Conservation (phyloP, 192 early-diverging fungal species). For the Entomortierella beljakovae region DNA sequence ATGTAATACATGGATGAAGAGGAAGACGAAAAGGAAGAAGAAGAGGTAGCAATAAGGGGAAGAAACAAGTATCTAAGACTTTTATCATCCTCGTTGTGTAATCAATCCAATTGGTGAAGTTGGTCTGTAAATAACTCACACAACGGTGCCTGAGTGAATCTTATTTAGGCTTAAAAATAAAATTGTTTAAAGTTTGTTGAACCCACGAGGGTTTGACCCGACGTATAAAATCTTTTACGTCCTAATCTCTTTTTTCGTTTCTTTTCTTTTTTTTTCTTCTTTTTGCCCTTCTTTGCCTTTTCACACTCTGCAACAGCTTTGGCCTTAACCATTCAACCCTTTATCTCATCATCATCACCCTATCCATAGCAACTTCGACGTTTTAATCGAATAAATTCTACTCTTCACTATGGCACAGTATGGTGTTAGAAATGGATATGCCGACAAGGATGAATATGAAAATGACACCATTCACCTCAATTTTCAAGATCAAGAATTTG, state of each 20-base stretch:
- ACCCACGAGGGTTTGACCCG: neutral
- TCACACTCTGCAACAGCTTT: neutral
- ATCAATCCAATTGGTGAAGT: too few relatives aligned
- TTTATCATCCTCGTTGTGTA: too few relatives aligned
- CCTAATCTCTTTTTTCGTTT: neutral
- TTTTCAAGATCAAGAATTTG: slow-evolving; percentile 38
- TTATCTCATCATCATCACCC: neutral
- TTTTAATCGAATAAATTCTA: neutral
- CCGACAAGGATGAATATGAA: neutral
- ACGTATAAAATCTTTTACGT: neutral
- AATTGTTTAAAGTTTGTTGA: too few relatives aligned
- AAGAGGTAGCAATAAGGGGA: too few relatives aligned
- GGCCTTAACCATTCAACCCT: neutral
- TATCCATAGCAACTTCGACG: too few relatives aligned
- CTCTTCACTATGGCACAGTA: slow-evolving; percentile 13
- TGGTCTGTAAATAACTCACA: too few relatives aligned
- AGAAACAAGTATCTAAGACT: too few relatives aligned
- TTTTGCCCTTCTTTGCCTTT: neutral
- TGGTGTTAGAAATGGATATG: slow-evolving; percentile 10
- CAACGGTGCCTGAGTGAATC: too few relatives aligned
- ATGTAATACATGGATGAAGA: too few relatives aligned
- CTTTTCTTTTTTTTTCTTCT: slow-evolving; percentile 6
- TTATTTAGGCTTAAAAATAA: too few relatives aligned
- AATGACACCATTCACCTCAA: neutral
- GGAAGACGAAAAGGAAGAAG: too few relatives aligned